Percentiles rank a stretch among this genome's conserved stretches.
Evolutionary conservation across 805 yeast species (phyloP).

Genomic region (Metschnikowia vanudenii): DNA sequence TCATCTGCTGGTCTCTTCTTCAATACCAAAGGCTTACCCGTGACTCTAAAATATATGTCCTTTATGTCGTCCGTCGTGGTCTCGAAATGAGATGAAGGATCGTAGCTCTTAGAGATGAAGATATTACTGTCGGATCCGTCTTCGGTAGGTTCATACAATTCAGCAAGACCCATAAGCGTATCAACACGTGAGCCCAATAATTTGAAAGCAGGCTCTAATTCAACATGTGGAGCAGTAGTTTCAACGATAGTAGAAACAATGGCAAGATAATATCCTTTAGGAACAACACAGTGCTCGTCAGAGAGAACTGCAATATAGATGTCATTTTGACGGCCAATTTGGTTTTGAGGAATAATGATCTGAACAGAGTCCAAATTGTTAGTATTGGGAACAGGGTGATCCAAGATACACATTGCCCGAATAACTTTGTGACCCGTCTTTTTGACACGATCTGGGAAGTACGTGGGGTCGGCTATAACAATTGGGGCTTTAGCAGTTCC

Average conservation of each 20-base stretch:
- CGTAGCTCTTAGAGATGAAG: constrained; percentile 85
- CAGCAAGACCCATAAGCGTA: constrained; percentile 91
- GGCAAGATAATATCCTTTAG: constrained; percentile 87
- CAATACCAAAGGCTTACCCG: constrained; percentile 87
- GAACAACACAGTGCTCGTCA: constrained; percentile 83
- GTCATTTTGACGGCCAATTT: constrained; percentile 88
- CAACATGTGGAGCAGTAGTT: constrained; percentile 88
- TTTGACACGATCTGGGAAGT: constrained; percentile 81
- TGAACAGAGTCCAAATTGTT: constrained; percentile 85
- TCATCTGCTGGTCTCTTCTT: constrained; percentile 68
- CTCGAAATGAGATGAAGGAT: constrained; percentile 94
- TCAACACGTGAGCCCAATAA: constrained; percentile 77
- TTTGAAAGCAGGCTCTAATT: constrained; percentile 91
- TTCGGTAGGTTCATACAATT: constrained; percentile 78
- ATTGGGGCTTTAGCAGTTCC: constrained; percentile 90
- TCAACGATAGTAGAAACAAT: constrained; percentile 93
- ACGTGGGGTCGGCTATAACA: constrained; percentile 96
- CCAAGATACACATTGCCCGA: constrained; percentile 83
- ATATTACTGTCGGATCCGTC: constrained; percentile 82
- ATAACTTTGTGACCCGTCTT: constrained; percentile 73
- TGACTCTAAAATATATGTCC: constrained; percentile 87
- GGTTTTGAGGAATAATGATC: constrained; percentile 95
- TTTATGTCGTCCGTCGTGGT: constrained; percentile 95
- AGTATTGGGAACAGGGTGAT: constrained; percentile 85
- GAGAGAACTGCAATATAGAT: constrained; percentile 91